Base-by-base conservation (phyloP, 352 stramenopile genomes). In the Phytophthora pluvialis region DNA sequence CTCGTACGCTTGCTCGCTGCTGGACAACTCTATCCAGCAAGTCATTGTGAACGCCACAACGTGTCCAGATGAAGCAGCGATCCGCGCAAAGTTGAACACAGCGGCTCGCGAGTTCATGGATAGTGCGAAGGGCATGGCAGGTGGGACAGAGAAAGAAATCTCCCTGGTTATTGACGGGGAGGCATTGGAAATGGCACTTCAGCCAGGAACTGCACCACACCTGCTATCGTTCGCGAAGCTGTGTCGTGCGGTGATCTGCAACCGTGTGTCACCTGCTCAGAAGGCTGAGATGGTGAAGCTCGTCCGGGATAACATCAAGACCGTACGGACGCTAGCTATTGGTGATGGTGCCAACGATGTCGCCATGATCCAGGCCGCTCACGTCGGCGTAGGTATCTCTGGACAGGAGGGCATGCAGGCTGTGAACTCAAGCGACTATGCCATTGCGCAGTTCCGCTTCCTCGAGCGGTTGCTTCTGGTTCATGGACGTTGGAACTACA, bases 281-380 rank as follows among this genome's bases (percentile, higher is more conserved):
- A 97, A 97, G 50, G 83, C 85, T 31, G 79, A 93, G 49, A 91
- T 95, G 75, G 86, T 95, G 9, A 73, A 70, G 8, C 67, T 94
- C 0, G 81, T 95, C 3, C 68, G 84, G 10, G 67, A 82, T 29
- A 86, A 89, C 18, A 80, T 93, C 21, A 73, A 60, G 1, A 70
- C 70, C 3, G 78, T 83, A 4, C 72, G 84, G 8, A 91, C 84
- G 0, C 68, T 98, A 7, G 91, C 93, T 7, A 98, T 98, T 50
- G 94, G 94, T 8, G 94, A 98, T 64, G 94, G 94, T 13, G 94
- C 94, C 8, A 98, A 98, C 62, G 94, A 98, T 55, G 94, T 98
- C 6, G 88, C 78, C 7, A 98, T 98, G 95, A 98, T 98, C 15
- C 94, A 98, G 71, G 86, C 91, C 4, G 93, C 90, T 9, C 91